phyloP scores from a whole-genome alignment of 192 early-diverging fungal genomes.

The Jimgerdemannia lactiflua region DNA sequence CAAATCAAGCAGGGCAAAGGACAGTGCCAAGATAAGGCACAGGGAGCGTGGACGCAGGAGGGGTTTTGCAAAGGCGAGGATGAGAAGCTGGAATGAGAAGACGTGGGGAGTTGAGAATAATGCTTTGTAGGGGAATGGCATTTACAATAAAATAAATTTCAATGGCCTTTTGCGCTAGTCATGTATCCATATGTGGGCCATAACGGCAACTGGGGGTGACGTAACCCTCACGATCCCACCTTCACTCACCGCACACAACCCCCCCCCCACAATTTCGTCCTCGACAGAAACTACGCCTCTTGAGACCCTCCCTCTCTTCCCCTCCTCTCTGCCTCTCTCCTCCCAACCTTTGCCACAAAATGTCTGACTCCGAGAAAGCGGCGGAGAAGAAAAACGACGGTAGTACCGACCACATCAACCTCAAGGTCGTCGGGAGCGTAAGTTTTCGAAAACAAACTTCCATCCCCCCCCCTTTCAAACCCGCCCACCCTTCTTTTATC shows the following conservation, averaged over 20 bases:
- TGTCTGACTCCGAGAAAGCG: slow-evolving; percentile 28
- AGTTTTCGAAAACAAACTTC: slow-evolving; percentile 18
- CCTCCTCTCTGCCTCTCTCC: too few species aligned
- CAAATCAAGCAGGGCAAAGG: not conserved
- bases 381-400: slow-evolving; percentile 37
- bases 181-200: too few species aligned
- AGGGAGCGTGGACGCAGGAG: not conserved
- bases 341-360: not conserved
- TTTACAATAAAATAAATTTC: too few species aligned
- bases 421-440: slow-evolving; percentile 89
- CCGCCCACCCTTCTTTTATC: too few species aligned
- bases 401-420: slow-evolving; percentile 80
- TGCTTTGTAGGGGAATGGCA: not conserved
- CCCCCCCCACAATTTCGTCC: too few species aligned
- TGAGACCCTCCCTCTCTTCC: too few species aligned
- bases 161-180: too few species aligned
- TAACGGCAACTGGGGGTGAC: too few species aligned
- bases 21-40: not conserved
- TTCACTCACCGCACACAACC: too few species aligned
- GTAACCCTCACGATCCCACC: too few species aligned
- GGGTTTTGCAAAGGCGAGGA: not conserved
- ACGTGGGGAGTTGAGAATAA: not conserved
- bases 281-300: too few species aligned
- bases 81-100: not conserved
- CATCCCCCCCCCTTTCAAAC: too few species aligned